Evolutionary conservation across 1,139 yeast genomes (phyloP).

Genomic region (Pichia terricola): DNA sequence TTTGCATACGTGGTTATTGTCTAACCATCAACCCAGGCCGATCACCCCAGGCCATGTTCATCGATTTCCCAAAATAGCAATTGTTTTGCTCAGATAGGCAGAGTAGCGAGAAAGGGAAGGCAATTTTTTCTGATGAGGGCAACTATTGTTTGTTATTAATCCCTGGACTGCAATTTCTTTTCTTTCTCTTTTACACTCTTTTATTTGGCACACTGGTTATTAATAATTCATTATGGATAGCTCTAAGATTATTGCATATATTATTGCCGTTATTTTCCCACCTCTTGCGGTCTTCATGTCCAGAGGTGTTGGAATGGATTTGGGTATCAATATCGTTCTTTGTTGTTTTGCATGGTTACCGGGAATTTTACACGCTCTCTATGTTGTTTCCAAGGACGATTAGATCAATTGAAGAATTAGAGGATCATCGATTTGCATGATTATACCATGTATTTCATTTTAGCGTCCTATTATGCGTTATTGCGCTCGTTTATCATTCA

Average conservation of each 20-base stretch:
- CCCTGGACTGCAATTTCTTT: background rate
- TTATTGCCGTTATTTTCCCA: constrained; percentile 50
- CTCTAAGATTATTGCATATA: constrained; percentile 12
- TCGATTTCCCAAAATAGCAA: too few species aligned
- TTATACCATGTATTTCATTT: background rate
- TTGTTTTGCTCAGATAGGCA: too few species aligned
- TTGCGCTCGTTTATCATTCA: background rate
- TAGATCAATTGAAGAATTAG: background rate
- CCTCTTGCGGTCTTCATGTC: constrained; percentile 67
- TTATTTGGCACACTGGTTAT: background rate
- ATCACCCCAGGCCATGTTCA: too few species aligned
- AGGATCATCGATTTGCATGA: too few species aligned
- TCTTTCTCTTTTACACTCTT: background rate
- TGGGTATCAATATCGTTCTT: constrained; percentile 53
- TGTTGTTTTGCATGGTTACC: constrained; percentile 67
- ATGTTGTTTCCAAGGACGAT: constrained; percentile 33
- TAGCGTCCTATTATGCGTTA: background rate
- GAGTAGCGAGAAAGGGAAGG: too few species aligned
- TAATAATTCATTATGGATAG: constrained; percentile 7
- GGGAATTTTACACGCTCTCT: constrained; percentile 65
- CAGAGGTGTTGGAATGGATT: constrained; percentile 51
- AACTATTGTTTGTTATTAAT: too few species aligned
- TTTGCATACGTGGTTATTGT: too few species aligned
- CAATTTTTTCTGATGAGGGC: too few species aligned
- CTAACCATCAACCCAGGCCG: too few species aligned